Evolutionary conservation across 495 filamentous ascomycete species (phyloP), one percentile per base, ranked within the genome.

Genomic region (Thermothielavioides terrestris): DNA sequence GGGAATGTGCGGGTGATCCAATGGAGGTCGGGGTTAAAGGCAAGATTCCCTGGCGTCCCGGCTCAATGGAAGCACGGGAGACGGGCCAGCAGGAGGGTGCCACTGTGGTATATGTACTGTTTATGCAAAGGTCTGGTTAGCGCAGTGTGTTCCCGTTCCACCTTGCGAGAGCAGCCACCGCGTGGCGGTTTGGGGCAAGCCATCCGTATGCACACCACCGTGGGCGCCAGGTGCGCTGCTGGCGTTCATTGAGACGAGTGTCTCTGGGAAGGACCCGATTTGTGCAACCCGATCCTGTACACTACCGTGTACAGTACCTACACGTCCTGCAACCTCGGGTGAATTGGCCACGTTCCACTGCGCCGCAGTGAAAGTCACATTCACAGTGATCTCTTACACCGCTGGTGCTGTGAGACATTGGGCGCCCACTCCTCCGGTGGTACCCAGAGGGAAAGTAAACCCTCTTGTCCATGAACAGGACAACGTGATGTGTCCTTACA

Each of bases 21-120:
- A 50, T 15, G n/a, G n/a, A n/a, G n/a, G 49, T 51, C 49, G 36
- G 49, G 49, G 49, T 39, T 51, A 44, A 37, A 41, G 9, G 11
- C 15, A n/a, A 34, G 8, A 25, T 20, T 11, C 15, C 32, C 34
- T 39, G 49, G 12, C 40, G 7, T n/a, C n/a, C 41, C 49, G 49
- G 40, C 31, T 42, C 49, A 51, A 51, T 51, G 49, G 31, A 44
- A 51, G 31, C 26, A 22, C 37, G 28, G 17, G 23, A 15, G 3
- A 20, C 11, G 14, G 3, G 10, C 23, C 2, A 11, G 15, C n/a
- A 3, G 17, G 35, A 18, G 9, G 17, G 17, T 4, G 35, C 4
- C 10, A 7, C 17, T 18, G 15, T 8, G 4, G 17, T 3, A 21
- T 8, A 4, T 4, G 9, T 10, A 10, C 9, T 2, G 9, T 12